These are phyloP conservation scores for Suhomyces anneliseae DNA, from an alignment of 1,139 yeast genomes.

Conservation along the genomic window DNA sequence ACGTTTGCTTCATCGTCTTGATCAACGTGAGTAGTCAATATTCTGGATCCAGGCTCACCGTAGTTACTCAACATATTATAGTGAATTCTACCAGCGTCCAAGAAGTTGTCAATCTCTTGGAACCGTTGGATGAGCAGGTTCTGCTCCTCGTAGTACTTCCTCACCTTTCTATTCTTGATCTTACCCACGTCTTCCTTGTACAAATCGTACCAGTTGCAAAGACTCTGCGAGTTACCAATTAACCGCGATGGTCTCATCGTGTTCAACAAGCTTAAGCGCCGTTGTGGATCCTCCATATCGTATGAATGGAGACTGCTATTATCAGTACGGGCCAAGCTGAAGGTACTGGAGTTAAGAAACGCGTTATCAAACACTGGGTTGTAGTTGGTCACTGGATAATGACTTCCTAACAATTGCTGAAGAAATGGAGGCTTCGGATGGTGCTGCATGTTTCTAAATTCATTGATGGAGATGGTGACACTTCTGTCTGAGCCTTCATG, in stretches of 20 bases:
- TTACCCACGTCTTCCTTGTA: slow-evolving; percentile 22
- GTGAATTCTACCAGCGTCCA: slow-evolving; percentile 70
- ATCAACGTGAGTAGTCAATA: slow-evolving; percentile 24
- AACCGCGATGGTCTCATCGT: slow-evolving; percentile 55
- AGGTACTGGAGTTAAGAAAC: slow-evolving; percentile 7
- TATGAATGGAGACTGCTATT: slow-evolving; percentile 18
- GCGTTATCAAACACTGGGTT: slow-evolving; percentile 10
- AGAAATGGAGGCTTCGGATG: slow-evolving; percentile 21
- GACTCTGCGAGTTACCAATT: slow-evolving; percentile 51
- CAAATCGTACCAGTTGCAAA: slow-evolving; percentile 50
- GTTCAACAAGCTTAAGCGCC: slow-evolving; percentile 32
- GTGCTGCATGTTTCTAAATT: slow-evolving; percentile 1
- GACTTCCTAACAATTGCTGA: slow-evolving; percentile 30
- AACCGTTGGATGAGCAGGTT: slow-evolving; percentile 60
- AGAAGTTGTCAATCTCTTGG: slow-evolving; percentile 59
- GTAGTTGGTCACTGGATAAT: slow-evolving; percentile 35
- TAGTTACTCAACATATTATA: slow-evolving; percentile 64
- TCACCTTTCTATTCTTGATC: slow-evolving; percentile 25
- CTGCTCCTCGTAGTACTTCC: slow-evolving; percentile 48
- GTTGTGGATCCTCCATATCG: slow-evolving; percentile 24
- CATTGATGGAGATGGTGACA: slow-evolving; percentile 11
- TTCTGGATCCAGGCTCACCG: slow-evolving; percentile 35
- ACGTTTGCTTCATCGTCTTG: slow-evolving; percentile 17
- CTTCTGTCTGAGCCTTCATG: background rate
- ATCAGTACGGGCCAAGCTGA: slow-evolving; percentile 11